phyloP scores from a whole-genome alignment of 352 stramenopile species.

The Phytophthora idaei region DNA sequence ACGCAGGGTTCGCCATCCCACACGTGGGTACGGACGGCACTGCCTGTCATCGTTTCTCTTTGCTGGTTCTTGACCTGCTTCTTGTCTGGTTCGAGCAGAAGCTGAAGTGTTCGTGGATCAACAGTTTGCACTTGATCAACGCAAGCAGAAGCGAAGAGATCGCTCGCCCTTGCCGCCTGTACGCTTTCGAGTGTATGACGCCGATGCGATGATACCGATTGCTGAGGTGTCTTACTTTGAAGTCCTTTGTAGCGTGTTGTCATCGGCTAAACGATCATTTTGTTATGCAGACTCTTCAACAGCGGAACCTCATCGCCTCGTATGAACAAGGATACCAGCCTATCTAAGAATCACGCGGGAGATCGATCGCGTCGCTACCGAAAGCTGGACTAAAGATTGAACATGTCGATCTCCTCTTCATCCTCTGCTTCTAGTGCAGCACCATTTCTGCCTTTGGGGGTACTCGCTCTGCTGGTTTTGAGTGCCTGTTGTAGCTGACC shows the following conservation, averaged over 20 bases:
- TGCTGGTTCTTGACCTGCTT: conserved; percentile 8
- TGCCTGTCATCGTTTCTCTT: background rate
- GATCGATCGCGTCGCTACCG: background rate
- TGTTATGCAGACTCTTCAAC: conserved; percentile 34
- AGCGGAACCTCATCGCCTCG: conserved; percentile 39
- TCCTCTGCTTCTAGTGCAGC: background rate
- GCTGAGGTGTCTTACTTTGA: conserved; percentile 38
- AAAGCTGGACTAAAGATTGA: conserved; percentile 38
- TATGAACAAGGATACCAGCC: conserved; percentile 33
- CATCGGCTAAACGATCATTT: background rate
- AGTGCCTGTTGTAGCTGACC: conserved; percentile 22
- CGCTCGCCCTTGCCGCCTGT: conserved; percentile 17
- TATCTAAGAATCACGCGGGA: conserved; percentile 1
- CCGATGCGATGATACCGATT: conserved; percentile 42
- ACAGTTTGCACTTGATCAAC: conserved; percentile 33
- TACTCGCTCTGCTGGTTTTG: conserved; percentile 7
- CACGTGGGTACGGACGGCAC: conserved; percentile 54
- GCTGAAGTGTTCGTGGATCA: conserved; percentile 59
- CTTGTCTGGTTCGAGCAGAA: conserved; percentile 32
- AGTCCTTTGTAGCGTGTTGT: background rate
- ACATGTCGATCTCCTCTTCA: conserved; percentile 64
- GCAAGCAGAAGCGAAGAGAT: conserved; percentile 25
- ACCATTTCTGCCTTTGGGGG: conserved; percentile 9
- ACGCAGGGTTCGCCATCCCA: conserved; percentile 52
- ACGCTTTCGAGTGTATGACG: conserved; percentile 50